Evolutionary conservation across 345 rosid species (phyloP).

Genomic region (Carallia pectinifolia): DNA sequence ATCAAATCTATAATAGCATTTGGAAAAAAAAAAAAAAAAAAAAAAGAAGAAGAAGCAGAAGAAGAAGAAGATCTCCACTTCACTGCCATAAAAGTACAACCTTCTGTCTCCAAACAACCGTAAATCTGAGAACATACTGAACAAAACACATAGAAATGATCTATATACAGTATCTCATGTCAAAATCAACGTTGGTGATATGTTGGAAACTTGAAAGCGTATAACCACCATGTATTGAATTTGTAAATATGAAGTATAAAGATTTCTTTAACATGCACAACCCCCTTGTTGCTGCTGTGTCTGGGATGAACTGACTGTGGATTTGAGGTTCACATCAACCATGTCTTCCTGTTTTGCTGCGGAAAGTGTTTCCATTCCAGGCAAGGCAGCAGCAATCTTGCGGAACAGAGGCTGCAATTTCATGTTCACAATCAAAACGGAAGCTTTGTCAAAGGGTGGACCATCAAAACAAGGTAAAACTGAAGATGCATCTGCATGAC

Average conservation of each 20-base stretch:
- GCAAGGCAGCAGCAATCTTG: constrained; percentile 90
- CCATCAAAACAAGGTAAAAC: not conserved
- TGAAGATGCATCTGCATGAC: not conserved
- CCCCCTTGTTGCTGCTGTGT: constrained; percentile 78
- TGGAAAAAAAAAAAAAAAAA: too few relatives aligned
- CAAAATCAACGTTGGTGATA: not conserved
- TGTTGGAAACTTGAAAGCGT: not conserved
- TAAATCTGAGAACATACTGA: constrained; percentile 8
- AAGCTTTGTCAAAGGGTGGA: not conserved
- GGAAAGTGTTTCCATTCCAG: constrained; percentile 95
- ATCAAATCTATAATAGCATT: too few relatives aligned
- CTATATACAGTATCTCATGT: constrained; percentile 12
- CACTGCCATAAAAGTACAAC: constrained; percentile 22
- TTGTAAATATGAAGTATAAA: not conserved
- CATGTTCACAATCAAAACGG: not conserved
- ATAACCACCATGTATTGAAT: constrained; percentile 1
- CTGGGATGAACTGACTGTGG: constrained; percentile 70
- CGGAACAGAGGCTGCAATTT: constrained; percentile 82
- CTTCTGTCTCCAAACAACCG: constrained; percentile 24
- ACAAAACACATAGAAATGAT: not conserved
- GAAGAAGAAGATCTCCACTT: constrained; percentile 6
- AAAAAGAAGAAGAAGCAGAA: too few relatives aligned
- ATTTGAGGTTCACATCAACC: constrained; percentile 91
- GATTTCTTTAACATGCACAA: constrained; percentile 61
- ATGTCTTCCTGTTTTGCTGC: constrained; percentile 89